Base-by-base conservation (phyloP, 495 filamentous ascomycete genomes). In the Penicillium riverlandense region DNA sequence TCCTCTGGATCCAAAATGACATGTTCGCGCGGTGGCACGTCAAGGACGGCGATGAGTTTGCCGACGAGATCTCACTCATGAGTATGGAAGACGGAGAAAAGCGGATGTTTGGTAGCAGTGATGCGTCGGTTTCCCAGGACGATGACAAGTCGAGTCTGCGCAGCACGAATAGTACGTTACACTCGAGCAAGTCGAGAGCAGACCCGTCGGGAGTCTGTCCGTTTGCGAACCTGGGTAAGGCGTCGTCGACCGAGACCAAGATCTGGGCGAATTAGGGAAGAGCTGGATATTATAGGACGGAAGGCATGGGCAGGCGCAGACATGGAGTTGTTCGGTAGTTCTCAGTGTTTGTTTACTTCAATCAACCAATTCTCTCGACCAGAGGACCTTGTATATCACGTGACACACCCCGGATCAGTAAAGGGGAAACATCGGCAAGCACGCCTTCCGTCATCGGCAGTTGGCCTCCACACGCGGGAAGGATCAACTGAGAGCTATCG, bases 1-100 rank as follows among this genome's bases (percentile, higher is more conserved):
- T 82, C 11, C 67, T 82, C 44, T 86, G 83, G 83, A 85, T 86
- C 53, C 84, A 88, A 61, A 86, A 86, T 52, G 86, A 90, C 57
- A 67, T 90, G 13, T 86, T 90, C 51, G 80, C 85, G 8, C 83
- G 80, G 62, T 86, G 80, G 77, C 84, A 86, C 47, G 75, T 84
- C 5, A 69, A 75, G 16, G 83, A 89, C 46, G 83, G 83, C 31
- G 84, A 85, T 29, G 83, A 88, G 58, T 86, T 69, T 49, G 76
- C 67, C 16, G 78, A 78, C 2, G 79, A 82, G 31, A 74, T 74
- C 42, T 75, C 75, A 22, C 22, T 22, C n/a, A 62, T 71, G 27
- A 58, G 59, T 13, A 56, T 64, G 6, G 65, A 76, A 37, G 38
- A 77, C 1, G 63, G 66, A 28, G 74, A 73, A 8, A 74, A 75